Conservation (phyloP, 2,329 filamentous ascomycete genomes). For the Cercospora citrullina region DNA sequence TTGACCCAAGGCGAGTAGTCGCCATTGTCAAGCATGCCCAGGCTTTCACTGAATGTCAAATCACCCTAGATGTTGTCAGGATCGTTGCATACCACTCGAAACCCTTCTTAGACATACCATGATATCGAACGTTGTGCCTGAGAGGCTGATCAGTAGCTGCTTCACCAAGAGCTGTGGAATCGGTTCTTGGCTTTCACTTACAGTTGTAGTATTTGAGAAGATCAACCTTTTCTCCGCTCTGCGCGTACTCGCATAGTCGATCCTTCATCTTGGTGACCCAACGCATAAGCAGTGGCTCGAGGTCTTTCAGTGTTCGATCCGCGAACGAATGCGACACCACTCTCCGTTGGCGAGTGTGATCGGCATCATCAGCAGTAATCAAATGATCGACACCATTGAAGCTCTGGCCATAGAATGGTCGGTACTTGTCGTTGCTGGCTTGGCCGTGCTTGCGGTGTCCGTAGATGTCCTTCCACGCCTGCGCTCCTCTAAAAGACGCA, state of each 20-base stretch:
- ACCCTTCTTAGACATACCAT: slow-evolving; percentile 3
- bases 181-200: background rate
- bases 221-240: slow-evolving; percentile 28
- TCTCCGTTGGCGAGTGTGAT: slow-evolving; percentile 32
- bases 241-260: slow-evolving; percentile 9
- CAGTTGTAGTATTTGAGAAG: slow-evolving; percentile 38
- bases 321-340: slow-evolving; percentile 34
- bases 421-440: slow-evolving; percentile 26
- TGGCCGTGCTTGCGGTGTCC: slow-evolving; percentile 30
- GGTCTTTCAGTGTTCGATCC: slow-evolving; percentile 35
- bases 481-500: slow-evolving; percentile 37
- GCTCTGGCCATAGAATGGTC: slow-evolving; percentile 27
- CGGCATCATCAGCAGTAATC: slow-evolving; percentile 32
- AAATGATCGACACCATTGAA: slow-evolving; percentile 28
- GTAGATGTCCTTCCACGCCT: slow-evolving; percentile 34
- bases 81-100: background rate
- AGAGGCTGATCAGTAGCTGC: background rate
- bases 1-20: slow-evolving; percentile 36
- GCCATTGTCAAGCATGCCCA: slow-evolving; percentile 35
- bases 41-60: slow-evolving; percentile 35
- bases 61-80: slow-evolving; percentile 32
- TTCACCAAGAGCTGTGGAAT: background rate
- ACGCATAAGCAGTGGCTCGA: slow-evolving; percentile 36
- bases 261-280: slow-evolving; percentile 32
- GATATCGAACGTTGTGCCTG: slow-evolving; percentile 29